These are phyloP conservation scores for Theobroma cacao DNA, from an alignment of 345 rosid species.

Conservation along the genomic window DNA sequence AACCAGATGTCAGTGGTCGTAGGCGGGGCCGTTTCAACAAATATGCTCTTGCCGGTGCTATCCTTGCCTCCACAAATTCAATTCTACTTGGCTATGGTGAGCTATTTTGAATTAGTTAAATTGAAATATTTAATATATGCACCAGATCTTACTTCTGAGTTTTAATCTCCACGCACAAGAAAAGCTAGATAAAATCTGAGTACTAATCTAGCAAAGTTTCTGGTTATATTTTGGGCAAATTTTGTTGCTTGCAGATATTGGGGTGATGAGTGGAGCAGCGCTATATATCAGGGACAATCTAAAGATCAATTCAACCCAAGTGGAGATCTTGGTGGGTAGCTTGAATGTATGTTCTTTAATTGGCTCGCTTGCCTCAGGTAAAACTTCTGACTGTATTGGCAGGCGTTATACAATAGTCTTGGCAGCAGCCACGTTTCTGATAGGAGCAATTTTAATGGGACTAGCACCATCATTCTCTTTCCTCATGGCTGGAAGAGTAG, in stretches of 20 bases:
- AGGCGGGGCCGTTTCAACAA: conserved; percentile 31
- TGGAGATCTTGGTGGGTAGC: conserved; percentile 54
- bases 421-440: conserved; percentile 46
- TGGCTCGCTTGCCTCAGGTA: conserved; percentile 53
- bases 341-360: conserved; percentile 51
- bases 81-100: conserved; percentile 60
- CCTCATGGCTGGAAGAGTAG: conserved; percentile 51
- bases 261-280: conserved; percentile 69
- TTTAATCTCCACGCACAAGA: neutral
- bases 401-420: conserved; percentile 52
- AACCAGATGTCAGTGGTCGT: neutral
- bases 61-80: conserved; percentile 61
- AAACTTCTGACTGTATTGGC: conserved; percentile 58
- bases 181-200: neutral
- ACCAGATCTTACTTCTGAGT: neutral
- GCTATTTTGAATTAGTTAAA: neutral
- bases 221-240: neutral
- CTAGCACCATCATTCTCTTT: conserved; percentile 41
- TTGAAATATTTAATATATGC: neutral
- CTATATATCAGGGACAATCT: conserved; percentile 47
- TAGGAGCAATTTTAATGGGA: conserved; percentile 57
- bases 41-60: conserved; percentile 47
- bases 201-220: neutral
- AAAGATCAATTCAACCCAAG: conserved; percentile 40
- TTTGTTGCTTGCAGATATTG: conserved; percentile 38